A percentile compares a stretch with the other conserved stretches of the same genome.
Conservation (phyloP, 2,329 filamentous ascomycete genomes). For the Ceratocystiopsis minuta region DNA sequence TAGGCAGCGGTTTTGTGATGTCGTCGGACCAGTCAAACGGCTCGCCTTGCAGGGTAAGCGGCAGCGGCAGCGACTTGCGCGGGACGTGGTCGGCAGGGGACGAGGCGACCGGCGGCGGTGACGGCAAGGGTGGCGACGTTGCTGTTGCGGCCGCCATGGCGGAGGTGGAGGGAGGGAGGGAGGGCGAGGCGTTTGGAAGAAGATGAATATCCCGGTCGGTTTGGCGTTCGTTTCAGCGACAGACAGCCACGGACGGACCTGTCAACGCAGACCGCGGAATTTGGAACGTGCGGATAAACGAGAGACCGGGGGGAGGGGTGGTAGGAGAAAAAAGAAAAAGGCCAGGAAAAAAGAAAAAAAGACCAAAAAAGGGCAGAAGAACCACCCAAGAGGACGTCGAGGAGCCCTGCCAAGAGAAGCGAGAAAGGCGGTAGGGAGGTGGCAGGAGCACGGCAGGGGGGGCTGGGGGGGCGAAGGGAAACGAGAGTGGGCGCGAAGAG, state of each 20-base stretch:
- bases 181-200: not conserved
- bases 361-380: too few species aligned
- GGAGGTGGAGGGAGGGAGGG: not conserved
- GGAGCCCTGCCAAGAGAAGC: too few species aligned
- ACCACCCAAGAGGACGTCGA: too few species aligned
- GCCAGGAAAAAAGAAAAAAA: too few species aligned
- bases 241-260: too few species aligned
- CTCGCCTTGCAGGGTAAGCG: conserved; percentile 15
- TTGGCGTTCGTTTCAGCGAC: conserved; percentile 7
- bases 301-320: not conserved
- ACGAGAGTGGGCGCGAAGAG: too few species aligned
- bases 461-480: too few species aligned
- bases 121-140: too few species aligned
- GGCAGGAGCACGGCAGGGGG: too few species aligned
- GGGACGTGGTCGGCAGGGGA: too few species aligned
- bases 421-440: too few species aligned
- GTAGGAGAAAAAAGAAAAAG: not conserved
- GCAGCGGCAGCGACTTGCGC: not conserved
- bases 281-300: conserved; percentile 7
- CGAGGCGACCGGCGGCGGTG: not conserved
- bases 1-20: conserved; percentile 9
- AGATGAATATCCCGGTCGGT: too few species aligned
- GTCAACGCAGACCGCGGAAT: conserved; percentile 17
- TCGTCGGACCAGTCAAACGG: conserved; percentile 16
- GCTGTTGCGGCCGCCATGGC: not conserved